A percentile compares a stretch with the other conserved stretches of the same genome.
Conservation (phyloP, 306 rosid genomes). For the Citrullus colocynthis region DNA sequence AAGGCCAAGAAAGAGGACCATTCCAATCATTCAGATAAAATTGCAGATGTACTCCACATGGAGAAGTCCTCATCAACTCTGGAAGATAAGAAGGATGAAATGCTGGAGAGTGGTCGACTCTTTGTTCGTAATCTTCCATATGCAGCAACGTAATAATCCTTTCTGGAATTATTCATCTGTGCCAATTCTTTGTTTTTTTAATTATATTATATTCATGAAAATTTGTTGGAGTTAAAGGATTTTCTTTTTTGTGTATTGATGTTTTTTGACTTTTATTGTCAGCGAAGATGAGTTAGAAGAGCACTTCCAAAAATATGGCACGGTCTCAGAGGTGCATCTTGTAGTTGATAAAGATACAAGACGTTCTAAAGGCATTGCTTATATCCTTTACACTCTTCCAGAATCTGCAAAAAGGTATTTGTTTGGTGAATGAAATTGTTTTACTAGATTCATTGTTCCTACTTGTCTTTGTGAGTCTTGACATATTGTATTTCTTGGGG, state of each 20-base stretch:
- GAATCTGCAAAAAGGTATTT: conserved; percentile 54
- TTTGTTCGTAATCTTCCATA: conserved; percentile 89
- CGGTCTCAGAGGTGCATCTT: conserved; percentile 61
- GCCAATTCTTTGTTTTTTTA: background rate
- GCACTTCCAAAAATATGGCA: conserved; percentile 51
- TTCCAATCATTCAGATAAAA: background rate
- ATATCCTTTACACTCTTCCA: conserved; percentile 37
- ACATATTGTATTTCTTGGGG: background rate
- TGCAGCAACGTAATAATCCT: conserved; percentile 40
- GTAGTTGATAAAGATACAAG: conserved; percentile 74
- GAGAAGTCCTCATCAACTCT: conserved; percentile 15
- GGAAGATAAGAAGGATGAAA: conserved; percentile 34
- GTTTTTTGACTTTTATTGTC: conserved; percentile 10
- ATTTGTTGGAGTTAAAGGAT: background rate
- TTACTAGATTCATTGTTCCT: background rate
- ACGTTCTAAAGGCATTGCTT: conserved; percentile 66
- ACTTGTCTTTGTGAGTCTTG: background rate
- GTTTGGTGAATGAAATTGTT: background rate
- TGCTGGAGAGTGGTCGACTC: conserved; percentile 46
- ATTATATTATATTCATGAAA: background rate
- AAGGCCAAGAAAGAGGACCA: background rate
- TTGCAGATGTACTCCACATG: conserved; percentile 11
- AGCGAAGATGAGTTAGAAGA: conserved; percentile 86
- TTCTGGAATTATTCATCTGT: background rate
- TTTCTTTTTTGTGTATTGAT: background rate